phyloP scores from a whole-genome alignment of 805 yeast species.

The Gaillardinia entomophila region DNA sequence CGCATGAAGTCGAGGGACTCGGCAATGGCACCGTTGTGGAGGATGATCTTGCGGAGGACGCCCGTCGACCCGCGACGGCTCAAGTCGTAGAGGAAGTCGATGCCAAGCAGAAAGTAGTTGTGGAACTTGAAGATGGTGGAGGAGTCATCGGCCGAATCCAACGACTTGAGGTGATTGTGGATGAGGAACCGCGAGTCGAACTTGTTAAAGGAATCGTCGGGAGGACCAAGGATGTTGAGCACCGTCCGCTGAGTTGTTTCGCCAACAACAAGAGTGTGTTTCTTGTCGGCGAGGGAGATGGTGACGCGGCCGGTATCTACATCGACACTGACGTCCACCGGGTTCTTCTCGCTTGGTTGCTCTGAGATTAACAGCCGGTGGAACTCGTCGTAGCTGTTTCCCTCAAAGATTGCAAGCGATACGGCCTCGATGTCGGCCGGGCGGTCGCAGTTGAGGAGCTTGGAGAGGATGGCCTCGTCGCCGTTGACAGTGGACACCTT shows the following conservation, averaged over 20 bases:
- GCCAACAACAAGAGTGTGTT: slow-evolving; percentile 22
- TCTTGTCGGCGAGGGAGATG: background rate
- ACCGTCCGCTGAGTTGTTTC: slow-evolving; percentile 45
- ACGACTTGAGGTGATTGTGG: slow-evolving; percentile 25
- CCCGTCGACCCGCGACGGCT: slow-evolving; percentile 16
- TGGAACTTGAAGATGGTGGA: slow-evolving; percentile 36
- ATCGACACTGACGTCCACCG: background rate
- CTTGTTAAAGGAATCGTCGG: slow-evolving; percentile 46
- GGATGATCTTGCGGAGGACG: slow-evolving; percentile 38
- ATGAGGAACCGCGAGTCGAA: slow-evolving; percentile 39
- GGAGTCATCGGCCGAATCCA: slow-evolving; percentile 4
- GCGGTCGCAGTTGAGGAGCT: slow-evolving; percentile 26
- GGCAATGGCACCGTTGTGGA: slow-evolving; percentile 48
- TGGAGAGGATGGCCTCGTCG: slow-evolving; percentile 20
- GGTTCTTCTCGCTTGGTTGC: background rate
- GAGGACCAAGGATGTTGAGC: slow-evolving; percentile 46
- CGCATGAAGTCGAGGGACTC: slow-evolving; percentile 48
- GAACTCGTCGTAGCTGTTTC: slow-evolving; percentile 28
- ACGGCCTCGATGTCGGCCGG: slow-evolving; percentile 29
- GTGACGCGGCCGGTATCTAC: background rate
- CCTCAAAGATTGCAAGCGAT: slow-evolving; percentile 35
- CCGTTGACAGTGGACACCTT: slow-evolving; percentile 7
- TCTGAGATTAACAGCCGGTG: slow-evolving; percentile 1
- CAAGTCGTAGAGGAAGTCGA: slow-evolving; percentile 48
- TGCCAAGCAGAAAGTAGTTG: slow-evolving; percentile 50